phyloP scores from a whole-genome alignment of 2,329 filamentous ascomycete species.

The Penicillium olsonii region DNA sequence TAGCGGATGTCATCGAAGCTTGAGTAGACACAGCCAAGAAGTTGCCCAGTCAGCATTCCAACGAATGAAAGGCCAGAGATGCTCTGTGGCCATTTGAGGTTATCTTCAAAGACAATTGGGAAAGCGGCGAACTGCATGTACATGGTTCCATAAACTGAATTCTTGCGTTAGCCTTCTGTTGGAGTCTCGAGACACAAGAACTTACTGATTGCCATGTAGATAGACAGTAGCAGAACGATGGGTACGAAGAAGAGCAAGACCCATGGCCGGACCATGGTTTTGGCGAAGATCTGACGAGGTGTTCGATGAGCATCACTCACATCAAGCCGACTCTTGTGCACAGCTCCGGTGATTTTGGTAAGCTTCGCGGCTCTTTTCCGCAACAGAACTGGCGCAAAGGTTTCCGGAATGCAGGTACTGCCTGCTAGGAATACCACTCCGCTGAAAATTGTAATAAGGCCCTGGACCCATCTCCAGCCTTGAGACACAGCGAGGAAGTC shows the following conservation, averaged over 20 bases:
- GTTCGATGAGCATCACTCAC: slow-evolving; percentile 13
- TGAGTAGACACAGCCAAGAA: slow-evolving; percentile 37
- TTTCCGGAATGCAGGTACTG: slow-evolving; percentile 21
- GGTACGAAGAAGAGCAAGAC: slow-evolving; percentile 48
- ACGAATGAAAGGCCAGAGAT: slow-evolving; percentile 48
- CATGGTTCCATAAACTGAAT: slow-evolving; percentile 45
- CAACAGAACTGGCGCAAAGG: slow-evolving; percentile 50
- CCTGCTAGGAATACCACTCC: slow-evolving; percentile 52
- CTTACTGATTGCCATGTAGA: slow-evolving; percentile 42
- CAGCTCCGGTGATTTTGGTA: slow-evolving; percentile 48
- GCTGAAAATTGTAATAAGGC: slow-evolving; percentile 61
- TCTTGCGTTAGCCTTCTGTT: neutral
- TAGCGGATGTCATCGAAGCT: slow-evolving; percentile 30
- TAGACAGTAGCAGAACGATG: slow-evolving; percentile 47
- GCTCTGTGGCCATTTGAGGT: slow-evolving; percentile 45
- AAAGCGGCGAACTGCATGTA: slow-evolving; percentile 54
- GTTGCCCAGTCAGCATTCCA: slow-evolving; percentile 42
- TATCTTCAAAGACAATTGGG: slow-evolving; percentile 48
- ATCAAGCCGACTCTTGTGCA: slow-evolving; percentile 34
- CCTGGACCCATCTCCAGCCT: slow-evolving; percentile 68
- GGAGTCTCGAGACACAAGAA: neutral
- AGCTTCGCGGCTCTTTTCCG: slow-evolving; percentile 47
- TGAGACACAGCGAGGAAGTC: slow-evolving; percentile 62
- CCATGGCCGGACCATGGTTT: slow-evolving; percentile 48
- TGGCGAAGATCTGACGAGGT: slow-evolving; percentile 34